Conservation (phyloP, 139 green algal species). For the Closterium sp. region DNA sequence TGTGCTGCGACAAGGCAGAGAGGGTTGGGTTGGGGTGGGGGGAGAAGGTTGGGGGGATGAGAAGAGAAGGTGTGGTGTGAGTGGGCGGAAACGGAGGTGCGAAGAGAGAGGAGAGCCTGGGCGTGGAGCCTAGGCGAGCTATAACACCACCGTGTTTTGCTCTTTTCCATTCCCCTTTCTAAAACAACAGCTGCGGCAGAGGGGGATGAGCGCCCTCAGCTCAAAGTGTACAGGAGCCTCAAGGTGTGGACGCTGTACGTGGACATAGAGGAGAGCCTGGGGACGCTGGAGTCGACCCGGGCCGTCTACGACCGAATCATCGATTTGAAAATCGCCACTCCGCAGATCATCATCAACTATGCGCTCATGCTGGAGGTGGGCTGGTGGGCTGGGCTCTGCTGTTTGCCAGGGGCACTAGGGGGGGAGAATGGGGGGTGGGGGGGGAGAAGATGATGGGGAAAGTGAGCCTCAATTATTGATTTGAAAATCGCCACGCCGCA, state of each 20-base stretch:
- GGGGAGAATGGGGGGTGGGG: conserved; percentile 64
- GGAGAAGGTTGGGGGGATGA: conserved; percentile 73
- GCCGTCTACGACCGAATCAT: conserved; percentile 85
- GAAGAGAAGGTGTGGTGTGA: conserved; percentile 74
- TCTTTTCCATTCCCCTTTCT: neutral
- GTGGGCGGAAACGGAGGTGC: conserved; percentile 94
- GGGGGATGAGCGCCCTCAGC: conserved; percentile 66
- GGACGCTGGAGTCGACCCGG: conserved; percentile 75
- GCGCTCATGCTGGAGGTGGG: conserved; percentile 70
- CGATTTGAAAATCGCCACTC: conserved; percentile 88
- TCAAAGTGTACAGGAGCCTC: conserved; percentile 72
- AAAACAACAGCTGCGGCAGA: conserved; percentile 12
- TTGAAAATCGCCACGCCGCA: conserved; percentile 93
- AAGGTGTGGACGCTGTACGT: conserved; percentile 83
- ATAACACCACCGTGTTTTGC: neutral
- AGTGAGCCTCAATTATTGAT: conserved; percentile 90
- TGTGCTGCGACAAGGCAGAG: conserved; percentile 14
- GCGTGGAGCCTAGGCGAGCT: neutral
- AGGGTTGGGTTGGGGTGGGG: neutral
- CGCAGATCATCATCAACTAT: conserved; percentile 97
- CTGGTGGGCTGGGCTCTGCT: neutral
- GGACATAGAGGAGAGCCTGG: conserved; percentile 94
- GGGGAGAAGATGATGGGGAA: conserved; percentile 76
- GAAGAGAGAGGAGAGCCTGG: conserved; percentile 65
- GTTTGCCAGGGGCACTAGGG: too few species aligned